Conservation (phyloP, 768 basidiomycete genomes). For the Dacryopinax spathularia region DNA sequence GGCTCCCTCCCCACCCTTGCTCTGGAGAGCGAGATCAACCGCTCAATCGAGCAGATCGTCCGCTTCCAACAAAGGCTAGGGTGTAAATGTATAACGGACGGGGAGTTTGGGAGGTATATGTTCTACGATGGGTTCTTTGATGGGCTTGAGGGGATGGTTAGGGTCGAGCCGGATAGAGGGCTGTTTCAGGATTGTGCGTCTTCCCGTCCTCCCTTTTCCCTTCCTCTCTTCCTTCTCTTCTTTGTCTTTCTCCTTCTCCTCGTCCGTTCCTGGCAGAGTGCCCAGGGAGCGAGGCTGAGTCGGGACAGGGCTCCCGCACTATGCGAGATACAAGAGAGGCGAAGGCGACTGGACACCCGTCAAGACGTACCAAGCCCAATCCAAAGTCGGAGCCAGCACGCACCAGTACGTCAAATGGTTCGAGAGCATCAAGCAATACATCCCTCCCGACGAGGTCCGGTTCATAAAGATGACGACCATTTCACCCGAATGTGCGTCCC, state of each 20-base stretch:
- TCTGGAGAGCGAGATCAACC: background rate
- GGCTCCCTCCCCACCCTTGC: background rate
- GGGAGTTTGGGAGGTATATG: conserved; percentile 15
- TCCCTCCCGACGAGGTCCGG: conserved; percentile 39
- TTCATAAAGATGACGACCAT: conserved; percentile 58
- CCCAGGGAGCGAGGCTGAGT: too few species aligned
- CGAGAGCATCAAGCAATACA: conserved; percentile 11
- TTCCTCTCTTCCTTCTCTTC: too few species aligned
- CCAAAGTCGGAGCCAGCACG: background rate
- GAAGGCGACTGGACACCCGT: background rate
- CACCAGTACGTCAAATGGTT: conserved; percentile 8
- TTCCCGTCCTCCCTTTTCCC: too few species aligned
- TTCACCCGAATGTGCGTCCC: conserved; percentile 58
- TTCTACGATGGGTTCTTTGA: conserved; percentile 58
- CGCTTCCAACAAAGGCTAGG: background rate
- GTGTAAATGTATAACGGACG: background rate
- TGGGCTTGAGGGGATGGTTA: conserved; percentile 45
- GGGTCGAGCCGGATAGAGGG: background rate
- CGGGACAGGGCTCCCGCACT: background rate
- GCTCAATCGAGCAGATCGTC: background rate
- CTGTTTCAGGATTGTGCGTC: background rate
- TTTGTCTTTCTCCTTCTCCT: too few species aligned
- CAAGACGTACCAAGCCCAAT: background rate
- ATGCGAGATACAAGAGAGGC: background rate
- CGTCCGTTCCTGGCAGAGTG: too few species aligned